Evolutionary conservation across 2,329 filamentous ascomycete species (phyloP).

Genomic region (Talaromyces verruculosus): DNA sequence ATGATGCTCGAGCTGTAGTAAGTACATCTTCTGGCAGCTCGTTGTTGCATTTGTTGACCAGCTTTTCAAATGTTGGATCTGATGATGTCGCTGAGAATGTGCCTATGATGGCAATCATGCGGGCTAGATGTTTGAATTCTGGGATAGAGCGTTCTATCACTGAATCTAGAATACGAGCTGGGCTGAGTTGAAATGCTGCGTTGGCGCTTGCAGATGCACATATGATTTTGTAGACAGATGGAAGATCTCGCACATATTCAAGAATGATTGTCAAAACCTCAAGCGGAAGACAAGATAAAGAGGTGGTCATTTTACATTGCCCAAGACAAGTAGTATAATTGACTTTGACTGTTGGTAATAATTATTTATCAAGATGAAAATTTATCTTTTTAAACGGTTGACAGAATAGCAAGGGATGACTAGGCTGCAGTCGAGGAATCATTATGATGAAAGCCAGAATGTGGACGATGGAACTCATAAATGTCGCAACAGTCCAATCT

Average conservation of each 20-base stretch:
- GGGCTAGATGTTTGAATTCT: conserved; percentile 19
- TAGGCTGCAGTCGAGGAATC: too few species aligned
- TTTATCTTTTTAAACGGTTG: too few species aligned
- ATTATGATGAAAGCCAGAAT: too few species aligned
- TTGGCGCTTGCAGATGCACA: neutral
- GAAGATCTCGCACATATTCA: neutral
- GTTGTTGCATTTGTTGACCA: neutral
- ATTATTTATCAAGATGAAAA: too few species aligned
- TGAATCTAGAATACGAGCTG: conserved; percentile 11
- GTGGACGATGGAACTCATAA: too few species aligned
- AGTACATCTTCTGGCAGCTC: conserved; percentile 16
- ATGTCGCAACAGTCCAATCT: too few species aligned
- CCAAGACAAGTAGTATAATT: neutral
- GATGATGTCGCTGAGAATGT: neutral
- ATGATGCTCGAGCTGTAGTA: conserved; percentile 10
- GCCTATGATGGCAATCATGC: conserved; percentile 18
- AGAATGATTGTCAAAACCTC: neutral
- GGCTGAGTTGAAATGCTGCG: neutral
- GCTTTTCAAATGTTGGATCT: neutral
- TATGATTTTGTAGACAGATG: neutral
- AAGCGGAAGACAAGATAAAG: neutral
- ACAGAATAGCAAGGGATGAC: too few species aligned
- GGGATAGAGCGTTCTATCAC: conserved; percentile 16
- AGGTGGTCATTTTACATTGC: neutral
- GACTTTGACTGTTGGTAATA: neutral